Base-by-base conservation (phyloP, 345 rosid species). In the Lagerstroemia speciosa region DNA sequence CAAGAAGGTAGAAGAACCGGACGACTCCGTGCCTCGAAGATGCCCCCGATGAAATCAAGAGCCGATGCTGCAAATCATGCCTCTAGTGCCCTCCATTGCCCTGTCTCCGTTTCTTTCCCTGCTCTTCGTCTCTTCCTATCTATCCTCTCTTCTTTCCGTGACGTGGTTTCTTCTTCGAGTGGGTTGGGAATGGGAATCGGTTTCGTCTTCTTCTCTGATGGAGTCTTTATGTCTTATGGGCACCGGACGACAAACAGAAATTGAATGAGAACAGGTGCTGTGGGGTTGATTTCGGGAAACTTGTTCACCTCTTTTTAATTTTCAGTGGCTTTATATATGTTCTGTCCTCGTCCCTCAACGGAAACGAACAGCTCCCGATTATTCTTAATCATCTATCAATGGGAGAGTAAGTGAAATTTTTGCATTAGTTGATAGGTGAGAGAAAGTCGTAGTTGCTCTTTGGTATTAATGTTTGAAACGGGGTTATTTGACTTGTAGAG, bases 301-400 rank as follows among this genome's bases (percentile, higher is more conserved):
- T 12, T 12, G 15, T 58, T 26, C 14, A 29, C 6, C 63, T 58
- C 63, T 16, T 41, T n/a, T 14, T 14, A 41, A 41, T 41, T 58
- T 8, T 27, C 29, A 27, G 34, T 58, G 33, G 63, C 63, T 14
- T 58, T 58, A 58, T 58, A 58, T 58, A 58, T 58, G 63, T 58
- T 24, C 60, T 45, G 17, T 45, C 19, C 2, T 14, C 14, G 3
- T 41, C 46, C 14, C 16, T 41, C 46, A n/a, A 53, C 60, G 27
- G 33, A 29, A 58, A 11, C 63, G 29, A 16, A 27, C 63, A 29
- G 20, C 63, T 58, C 30, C 62, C 41, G 14, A 8, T 9, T 17
- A 58, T 12, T 29, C 32, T 30, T 6, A 14, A 10, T 58, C 12
- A 12, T 5, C 10, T 41, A 41, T 16, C 46, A 41, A 27, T 55